Conservation (phyloP, 768 basidiomycete species). For the Leucosporidium creatinivorum region DNA sequence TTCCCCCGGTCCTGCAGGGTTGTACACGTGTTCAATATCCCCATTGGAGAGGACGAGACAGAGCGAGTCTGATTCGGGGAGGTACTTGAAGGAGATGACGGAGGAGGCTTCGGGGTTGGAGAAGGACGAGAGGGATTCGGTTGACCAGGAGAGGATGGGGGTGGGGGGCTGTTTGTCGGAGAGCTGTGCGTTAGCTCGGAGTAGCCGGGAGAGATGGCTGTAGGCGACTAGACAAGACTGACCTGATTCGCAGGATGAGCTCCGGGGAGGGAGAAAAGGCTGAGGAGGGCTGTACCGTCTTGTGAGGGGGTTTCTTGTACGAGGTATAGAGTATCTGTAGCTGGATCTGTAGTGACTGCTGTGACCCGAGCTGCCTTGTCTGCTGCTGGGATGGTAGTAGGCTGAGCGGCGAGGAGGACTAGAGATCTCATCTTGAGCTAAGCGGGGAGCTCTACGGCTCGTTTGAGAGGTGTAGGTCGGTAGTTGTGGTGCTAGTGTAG, state of each 20-base stretch:
- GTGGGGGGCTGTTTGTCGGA: not conserved
- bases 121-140: not conserved
- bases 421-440: constrained; percentile 28
- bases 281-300: not conserved
- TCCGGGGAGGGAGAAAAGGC: too few species aligned
- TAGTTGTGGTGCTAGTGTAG: too few species aligned
- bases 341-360: constrained; percentile 13
- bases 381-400: not conserved
- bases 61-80: constrained; percentile 64
- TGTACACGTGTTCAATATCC: constrained; percentile 65
- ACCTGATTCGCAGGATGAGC: too few species aligned
- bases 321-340: not conserved
- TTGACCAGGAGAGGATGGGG: not conserved
- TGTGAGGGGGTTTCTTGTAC: not conserved
- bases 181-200: not conserved
- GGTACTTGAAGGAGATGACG: constrained; percentile 58
- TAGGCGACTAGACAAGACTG: too few species aligned
- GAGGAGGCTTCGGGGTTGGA: not conserved
- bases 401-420: constrained; percentile 9
- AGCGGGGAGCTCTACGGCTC: too few species aligned
- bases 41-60: constrained; percentile 65
- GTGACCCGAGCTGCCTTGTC: not conserved
- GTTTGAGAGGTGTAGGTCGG: too few species aligned
- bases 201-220: not conserved
- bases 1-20: constrained; percentile 39